Evolutionary conservation across 1,284 basidiomycete genomes (phyloP).

Genomic region (Ceratobasidium sp.): DNA sequence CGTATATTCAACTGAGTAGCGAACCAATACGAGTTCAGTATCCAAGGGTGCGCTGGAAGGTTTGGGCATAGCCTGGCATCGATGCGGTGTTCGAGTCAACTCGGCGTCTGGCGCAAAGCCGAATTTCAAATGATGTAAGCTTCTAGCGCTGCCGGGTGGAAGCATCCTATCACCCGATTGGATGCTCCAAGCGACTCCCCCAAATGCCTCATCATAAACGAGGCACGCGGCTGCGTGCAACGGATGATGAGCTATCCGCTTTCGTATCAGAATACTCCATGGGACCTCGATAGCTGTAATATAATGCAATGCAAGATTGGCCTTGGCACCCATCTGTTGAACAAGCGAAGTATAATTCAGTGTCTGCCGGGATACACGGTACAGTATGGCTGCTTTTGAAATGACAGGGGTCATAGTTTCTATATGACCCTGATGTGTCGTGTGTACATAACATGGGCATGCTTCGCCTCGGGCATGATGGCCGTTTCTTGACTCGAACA

Average conservation of each 20-base stretch:
- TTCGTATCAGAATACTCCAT: too few relatives aligned
- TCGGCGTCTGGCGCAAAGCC: background rate
- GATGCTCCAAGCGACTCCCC: background rate
- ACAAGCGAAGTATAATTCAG: too few relatives aligned
- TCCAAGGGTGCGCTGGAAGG: background rate
- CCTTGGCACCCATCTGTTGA: too few relatives aligned
- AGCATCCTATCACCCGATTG: background rate
- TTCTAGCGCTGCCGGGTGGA: background rate
- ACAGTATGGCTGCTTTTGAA: background rate
- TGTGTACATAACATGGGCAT: background rate
- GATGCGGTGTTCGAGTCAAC: conserved; percentile 23
- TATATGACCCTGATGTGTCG: background rate
- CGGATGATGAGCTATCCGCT: too few relatives aligned
- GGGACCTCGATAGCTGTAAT: too few relatives aligned
- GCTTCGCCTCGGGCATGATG: background rate
- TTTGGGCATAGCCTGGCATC: background rate
- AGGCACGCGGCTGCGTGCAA: too few relatives aligned
- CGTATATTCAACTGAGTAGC: background rate
- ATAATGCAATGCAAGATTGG: too few relatives aligned
- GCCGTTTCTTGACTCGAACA: background rate
- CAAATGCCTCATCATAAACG: background rate
- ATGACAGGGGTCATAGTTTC: background rate
- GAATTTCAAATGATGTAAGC: background rate
- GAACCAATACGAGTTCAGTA: background rate
- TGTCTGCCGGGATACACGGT: too few relatives aligned